Evolutionary conservation across 2,329 filamentous ascomycete genomes (phyloP), one percentile per base, ranked within the genome.

Genomic region (Fusarium anthophilum): DNA sequence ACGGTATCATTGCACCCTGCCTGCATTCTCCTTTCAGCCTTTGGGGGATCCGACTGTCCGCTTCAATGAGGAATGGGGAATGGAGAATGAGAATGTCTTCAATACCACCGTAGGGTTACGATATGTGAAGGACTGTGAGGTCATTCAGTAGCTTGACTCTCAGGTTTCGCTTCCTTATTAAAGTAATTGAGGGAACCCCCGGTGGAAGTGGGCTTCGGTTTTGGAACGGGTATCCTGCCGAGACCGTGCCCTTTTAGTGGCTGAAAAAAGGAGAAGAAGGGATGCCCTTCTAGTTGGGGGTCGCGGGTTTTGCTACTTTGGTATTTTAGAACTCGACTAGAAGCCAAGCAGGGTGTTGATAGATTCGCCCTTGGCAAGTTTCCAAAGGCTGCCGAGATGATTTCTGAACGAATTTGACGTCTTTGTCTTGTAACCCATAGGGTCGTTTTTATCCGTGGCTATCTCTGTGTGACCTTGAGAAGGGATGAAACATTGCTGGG

Each of bases 401-500:
- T n/a, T 39, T 32, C 24, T 43, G 28, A 56, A 38, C 11, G 45
- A 53, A 43, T 14, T 39, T 24, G n/a, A 13, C 37, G 12, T 43
- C 39, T 50, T 10, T 43, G 30, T 50, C 32, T 30, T 20, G 18
- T 44, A 22, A 35, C 26, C 30, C 51, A 51, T 39, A 28, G 26
- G 18, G 65, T 35, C 28, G 41, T 32, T 24, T 43, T 28, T 43
- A 41, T 38, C 28, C 32, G 28, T 53, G 41, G 44, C 32, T 38
- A 39, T 35, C 20, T 38, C 45, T 44, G 55, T 45, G 30, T 37
- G 20, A 54, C 41, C 41, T 24, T 45, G 28, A 55, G 41, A 51
- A 48, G 62, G 55, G 47, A 47, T 71, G 51, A 71, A 58, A 67
- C 67, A 68, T 44, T 37, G 48, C 35, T 62, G 41, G 44, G 41